Conservation (phyloP, 257 asterid genomes). For the Eucommia ulmoides region DNA sequence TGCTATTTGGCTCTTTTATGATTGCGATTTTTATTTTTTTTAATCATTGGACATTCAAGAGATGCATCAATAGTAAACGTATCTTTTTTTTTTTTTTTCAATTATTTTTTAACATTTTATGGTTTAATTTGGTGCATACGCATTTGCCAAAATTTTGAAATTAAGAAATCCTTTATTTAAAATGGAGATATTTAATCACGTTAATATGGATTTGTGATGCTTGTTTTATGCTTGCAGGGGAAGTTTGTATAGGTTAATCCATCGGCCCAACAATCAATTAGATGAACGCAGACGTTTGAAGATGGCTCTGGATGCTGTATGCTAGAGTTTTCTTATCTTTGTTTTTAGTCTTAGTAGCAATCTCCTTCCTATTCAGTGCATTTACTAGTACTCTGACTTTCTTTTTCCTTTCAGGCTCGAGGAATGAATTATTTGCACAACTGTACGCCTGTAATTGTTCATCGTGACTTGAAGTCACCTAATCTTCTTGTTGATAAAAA, state of each 20-base stretch:
- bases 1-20: too few species aligned
- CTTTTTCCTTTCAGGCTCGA: slow-evolving; percentile 50
- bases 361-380: too few species aligned
- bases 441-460: slow-evolving; percentile 80
- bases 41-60: too few species aligned
- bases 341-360: too few species aligned
- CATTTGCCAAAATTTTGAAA: too few species aligned
- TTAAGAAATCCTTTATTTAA: too few species aligned
- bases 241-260: slow-evolving; percentile 84
- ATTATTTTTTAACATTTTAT: too few species aligned
- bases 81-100: too few species aligned
- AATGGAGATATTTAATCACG: too few species aligned
- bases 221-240: slow-evolving; percentile 50
- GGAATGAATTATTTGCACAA: slow-evolving; percentile 98
- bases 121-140: too few species aligned
- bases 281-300: slow-evolving; percentile 85
- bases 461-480: slow-evolving; percentile 95
- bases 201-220: slow-evolving; percentile 13
- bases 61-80: too few species aligned
- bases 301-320: slow-evolving; percentile 96
- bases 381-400: slow-evolving; percentile 9
- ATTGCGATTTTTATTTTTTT: too few species aligned
- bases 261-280: slow-evolving; percentile 86
- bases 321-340: slow-evolving; percentile 14
- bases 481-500: slow-evolving; percentile 95